These are phyloP conservation scores for Warburgia ugandensis DNA, from an alignment of 164 flowering plant genomes.

Conservation along the genomic window DNA sequence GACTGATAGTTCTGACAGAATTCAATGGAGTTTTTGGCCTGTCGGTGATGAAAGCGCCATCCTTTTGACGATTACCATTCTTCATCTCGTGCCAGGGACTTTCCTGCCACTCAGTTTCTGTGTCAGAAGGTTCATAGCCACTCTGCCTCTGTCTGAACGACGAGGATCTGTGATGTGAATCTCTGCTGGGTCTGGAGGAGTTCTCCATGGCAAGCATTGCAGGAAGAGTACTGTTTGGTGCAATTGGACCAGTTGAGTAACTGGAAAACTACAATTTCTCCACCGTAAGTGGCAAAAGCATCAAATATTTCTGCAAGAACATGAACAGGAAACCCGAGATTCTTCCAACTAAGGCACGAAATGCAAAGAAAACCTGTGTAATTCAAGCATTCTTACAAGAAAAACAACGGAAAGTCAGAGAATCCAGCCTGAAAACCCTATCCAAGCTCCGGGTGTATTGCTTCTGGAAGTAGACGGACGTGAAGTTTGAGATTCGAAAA, in stretches of 20 bases:
- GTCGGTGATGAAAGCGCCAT: constrained; percentile 6
- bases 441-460: background rate
- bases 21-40: constrained; percentile 5
- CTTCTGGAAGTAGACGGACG: background rate
- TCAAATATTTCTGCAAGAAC: background rate
- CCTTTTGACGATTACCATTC: background rate
- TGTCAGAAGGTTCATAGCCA: constrained; percentile 74
- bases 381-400: too few relatives aligned
- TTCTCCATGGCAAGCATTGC: constrained; percentile 26
- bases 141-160: constrained; percentile 29
- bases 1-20: constrained; percentile 18
- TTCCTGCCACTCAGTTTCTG: constrained; percentile 56
- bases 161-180: constrained; percentile 11
- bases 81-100: constrained; percentile 25
- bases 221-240: background rate
- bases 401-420: too few relatives aligned
- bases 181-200: constrained; percentile 18
- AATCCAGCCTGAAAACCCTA: too few relatives aligned
- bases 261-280: background rate
- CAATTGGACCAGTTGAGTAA: background rate
- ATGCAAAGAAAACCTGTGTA: too few relatives aligned
- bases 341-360: too few relatives aligned
- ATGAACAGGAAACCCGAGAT: background rate
- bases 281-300: background rate
- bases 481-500: background rate